Conservation (phyloP, 2,329 filamentous ascomycete species). For the Calonectria hawksworthii region DNA sequence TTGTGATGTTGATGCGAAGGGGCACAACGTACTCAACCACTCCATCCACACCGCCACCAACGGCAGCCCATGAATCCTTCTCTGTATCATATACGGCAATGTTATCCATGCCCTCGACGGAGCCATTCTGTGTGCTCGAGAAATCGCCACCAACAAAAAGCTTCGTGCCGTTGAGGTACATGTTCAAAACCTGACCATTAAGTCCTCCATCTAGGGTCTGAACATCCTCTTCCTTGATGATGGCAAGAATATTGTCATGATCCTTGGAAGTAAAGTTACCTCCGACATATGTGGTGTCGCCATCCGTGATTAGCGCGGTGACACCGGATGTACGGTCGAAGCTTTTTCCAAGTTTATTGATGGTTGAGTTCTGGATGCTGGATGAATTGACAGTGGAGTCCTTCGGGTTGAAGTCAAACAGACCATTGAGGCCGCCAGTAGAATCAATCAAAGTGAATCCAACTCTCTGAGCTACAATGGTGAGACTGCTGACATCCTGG, state of each 20-base stretch:
- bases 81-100: constrained; percentile 82
- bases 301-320: constrained; percentile 74
- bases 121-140: constrained; percentile 76
- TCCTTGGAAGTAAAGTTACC: constrained; percentile 84
- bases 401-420: constrained; percentile 88
- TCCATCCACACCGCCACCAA: constrained; percentile 90
- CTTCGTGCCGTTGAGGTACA: constrained; percentile 75
- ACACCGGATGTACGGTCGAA: constrained; percentile 79
- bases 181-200: constrained; percentile 81
- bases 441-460: constrained; percentile 82
- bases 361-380: constrained; percentile 78
- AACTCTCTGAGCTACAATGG: constrained; percentile 90
- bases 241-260: constrained; percentile 82
- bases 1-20: constrained; percentile 83
- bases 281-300: constrained; percentile 79
- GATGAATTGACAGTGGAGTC: constrained; percentile 66
- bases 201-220: constrained; percentile 79
- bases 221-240: constrained; percentile 74
- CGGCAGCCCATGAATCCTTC: constrained; percentile 78
- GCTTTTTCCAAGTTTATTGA: constrained; percentile 81
- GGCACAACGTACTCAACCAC: constrained; percentile 81
- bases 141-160: constrained; percentile 92
- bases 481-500: constrained; percentile 73
- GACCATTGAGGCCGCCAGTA: constrained; percentile 85
- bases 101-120: constrained; percentile 76